Conservation (phyloP, 2,329 filamentous ascomycete genomes). For the Aspergillus neotritici region DNA sequence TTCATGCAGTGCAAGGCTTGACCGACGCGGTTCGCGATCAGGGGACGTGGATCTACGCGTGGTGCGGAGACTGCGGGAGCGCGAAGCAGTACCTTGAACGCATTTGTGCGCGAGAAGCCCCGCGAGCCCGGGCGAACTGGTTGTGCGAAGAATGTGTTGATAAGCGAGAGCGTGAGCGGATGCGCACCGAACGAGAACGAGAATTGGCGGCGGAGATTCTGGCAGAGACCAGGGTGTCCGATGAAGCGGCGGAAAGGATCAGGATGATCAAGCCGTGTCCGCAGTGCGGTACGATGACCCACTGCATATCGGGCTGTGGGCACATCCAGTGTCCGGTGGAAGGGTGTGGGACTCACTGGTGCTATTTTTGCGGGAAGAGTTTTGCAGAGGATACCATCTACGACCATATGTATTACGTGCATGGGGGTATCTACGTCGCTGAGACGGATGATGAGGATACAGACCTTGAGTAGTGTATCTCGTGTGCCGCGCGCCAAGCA, state of each 20-base stretch:
- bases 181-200: too few relatives aligned
- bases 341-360: conserved; percentile 12
- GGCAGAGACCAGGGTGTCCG: not conserved
- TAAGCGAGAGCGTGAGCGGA: not conserved
- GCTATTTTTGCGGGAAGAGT: conserved; percentile 14
- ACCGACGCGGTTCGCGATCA: conserved; percentile 36
- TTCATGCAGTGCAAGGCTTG: conserved; percentile 36
- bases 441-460: not conserved
- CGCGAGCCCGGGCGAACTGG: conserved; percentile 37
- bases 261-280: conserved; percentile 30
- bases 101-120: conserved; percentile 41
- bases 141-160: conserved; percentile 38
- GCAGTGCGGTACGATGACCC: conserved; percentile 32
- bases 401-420: conserved; percentile 8
- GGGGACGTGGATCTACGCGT: conserved; percentile 46
- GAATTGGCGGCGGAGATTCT: too few relatives aligned
- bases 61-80: conserved; percentile 43
- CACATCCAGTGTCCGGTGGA: conserved; percentile 36
- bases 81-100: conserved; percentile 42
- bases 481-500: too few relatives aligned
- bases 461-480: too few relatives aligned
- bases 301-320: conserved; percentile 37
- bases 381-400: conserved; percentile 7
- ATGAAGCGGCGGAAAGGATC: not conserved
- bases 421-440: conserved; percentile 6